phyloP scores from a whole-genome alignment of 2,329 filamentous ascomycete species.

The Pleomassaria siparia region DNA sequence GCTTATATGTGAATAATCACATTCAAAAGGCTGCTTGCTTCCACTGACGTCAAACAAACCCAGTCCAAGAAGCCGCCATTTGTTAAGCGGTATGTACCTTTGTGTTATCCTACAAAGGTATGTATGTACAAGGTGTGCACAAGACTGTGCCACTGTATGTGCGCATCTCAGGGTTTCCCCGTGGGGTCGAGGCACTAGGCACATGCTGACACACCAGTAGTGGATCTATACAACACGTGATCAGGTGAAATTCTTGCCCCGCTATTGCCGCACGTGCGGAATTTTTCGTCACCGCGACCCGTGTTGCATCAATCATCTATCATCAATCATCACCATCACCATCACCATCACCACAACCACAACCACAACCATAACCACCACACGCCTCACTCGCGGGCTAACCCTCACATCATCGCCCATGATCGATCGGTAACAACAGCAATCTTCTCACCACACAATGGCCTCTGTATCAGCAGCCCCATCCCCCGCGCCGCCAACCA shows the following conservation, averaged over 20 bases:
- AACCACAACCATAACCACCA: not conserved
- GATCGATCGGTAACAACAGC: slow-evolving; percentile 1
- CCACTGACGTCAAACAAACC: not conserved
- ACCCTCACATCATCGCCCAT: not conserved
- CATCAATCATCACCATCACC: not conserved
- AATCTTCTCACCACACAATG: not conserved
- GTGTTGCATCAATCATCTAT: too few species aligned
- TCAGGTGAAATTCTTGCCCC: too few species aligned
- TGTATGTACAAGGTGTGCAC: too few species aligned
- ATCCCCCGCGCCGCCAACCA: not conserved
- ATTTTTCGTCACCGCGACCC: too few species aligned
- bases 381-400: not conserved
- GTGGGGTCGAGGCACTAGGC: not conserved
- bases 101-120: too few species aligned
- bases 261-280: too few species aligned
- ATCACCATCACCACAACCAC: not conserved
- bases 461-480: not conserved
- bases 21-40: not conserved
- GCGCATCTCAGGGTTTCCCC: not conserved
- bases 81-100: not conserved
- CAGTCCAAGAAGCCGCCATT: not conserved
- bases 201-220: not conserved
- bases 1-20: too few species aligned
- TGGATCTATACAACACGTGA: too few species aligned
- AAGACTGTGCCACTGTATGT: too few species aligned